Conservation (phyloP, 768 basidiomycete species). For the Psilocybe tampanensis region DNA sequence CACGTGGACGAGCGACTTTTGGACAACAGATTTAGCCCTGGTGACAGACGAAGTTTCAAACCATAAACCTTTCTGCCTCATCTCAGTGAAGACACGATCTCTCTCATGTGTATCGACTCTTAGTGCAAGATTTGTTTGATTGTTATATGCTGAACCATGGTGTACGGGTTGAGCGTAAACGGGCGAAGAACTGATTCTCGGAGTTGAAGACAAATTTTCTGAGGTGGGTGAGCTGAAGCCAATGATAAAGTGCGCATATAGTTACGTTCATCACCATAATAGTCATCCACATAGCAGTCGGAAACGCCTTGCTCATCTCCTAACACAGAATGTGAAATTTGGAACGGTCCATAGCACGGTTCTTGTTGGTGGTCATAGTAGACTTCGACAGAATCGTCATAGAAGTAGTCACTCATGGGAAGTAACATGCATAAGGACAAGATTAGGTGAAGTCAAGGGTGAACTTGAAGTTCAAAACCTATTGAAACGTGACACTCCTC, state of each 20-base stretch:
- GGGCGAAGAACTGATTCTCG: neutral
- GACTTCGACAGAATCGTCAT: too few relatives aligned
- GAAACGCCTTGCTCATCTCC: neutral
- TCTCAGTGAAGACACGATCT: neutral
- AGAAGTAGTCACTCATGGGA: constrained; percentile 11
- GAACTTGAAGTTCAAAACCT: too few relatives aligned
- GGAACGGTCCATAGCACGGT: neutral
- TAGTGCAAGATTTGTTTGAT: neutral
- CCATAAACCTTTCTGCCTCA: neutral
- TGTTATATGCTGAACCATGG: neutral
- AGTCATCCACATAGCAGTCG: constrained; percentile 11
- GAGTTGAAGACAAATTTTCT: neutral
- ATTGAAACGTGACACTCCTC: too few relatives aligned
- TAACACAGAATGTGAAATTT: neutral
- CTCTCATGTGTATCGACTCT: neutral
- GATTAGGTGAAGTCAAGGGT: too few relatives aligned
- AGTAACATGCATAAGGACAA: too few relatives aligned
- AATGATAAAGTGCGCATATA: constrained; percentile 31
- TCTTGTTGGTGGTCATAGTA: constrained; percentile 10
- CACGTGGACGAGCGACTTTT: neutral
- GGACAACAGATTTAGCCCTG: neutral
- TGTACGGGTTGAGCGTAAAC: neutral
- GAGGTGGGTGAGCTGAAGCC: neutral
- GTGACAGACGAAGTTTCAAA: neutral
- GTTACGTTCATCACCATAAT: constrained; percentile 29